Base-by-base conservation (phyloP, 306 rosid species). In the Lupinus albus region DNA sequence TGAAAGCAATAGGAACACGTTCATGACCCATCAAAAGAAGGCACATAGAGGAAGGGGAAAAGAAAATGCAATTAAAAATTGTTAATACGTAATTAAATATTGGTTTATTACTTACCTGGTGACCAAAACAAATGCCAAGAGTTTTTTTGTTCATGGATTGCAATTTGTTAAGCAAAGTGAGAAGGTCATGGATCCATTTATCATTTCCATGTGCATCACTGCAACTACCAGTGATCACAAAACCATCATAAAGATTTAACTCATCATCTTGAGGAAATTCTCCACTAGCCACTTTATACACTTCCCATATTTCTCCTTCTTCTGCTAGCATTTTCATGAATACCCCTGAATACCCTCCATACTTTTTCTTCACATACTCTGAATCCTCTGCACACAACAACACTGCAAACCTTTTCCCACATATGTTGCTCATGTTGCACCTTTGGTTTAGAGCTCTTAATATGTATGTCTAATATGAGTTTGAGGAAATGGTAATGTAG, bases 91-190 rank as follows among this genome's bases (percentile, higher is more conserved):
- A 36, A 36, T 11, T 36, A 36, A 36, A 10, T 36, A 8, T 0
- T 8, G 42, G 7, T 36, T 36, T 1, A 33, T 0, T 1, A 33
- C 0, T 1, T 63, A 88, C 96, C 96, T 89, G 96, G 61, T 89
- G 96, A 28, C 96, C 96, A 35, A 92, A 89, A 84, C 98, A 92
- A 84, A 92, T 77, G 39, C 98, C 98, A 13, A 92, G 87, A 10
- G 87, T 73, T 5, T 82, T 92, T 9, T 86, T 92, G 71, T 83
- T 83, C 78, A 86, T 58, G 7, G 82, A 74, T 36, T 89, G 79
- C 44, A 92, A 12, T 58, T 65, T 89, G 38, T 69, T 74, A 10
- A 92, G 64, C 57, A 92, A 58, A 8, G n/a, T 0, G 15, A 92
- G 10, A 0, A 92, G 93, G 13, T 80, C 70, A 42, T 51, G 73